A percentile compares a stretch with the other conserved stretches of the same genome.
Evolutionary conservation across 2,329 filamentous ascomycete genomes (phyloP).

Genomic region (Claviceps pusilla): DNA sequence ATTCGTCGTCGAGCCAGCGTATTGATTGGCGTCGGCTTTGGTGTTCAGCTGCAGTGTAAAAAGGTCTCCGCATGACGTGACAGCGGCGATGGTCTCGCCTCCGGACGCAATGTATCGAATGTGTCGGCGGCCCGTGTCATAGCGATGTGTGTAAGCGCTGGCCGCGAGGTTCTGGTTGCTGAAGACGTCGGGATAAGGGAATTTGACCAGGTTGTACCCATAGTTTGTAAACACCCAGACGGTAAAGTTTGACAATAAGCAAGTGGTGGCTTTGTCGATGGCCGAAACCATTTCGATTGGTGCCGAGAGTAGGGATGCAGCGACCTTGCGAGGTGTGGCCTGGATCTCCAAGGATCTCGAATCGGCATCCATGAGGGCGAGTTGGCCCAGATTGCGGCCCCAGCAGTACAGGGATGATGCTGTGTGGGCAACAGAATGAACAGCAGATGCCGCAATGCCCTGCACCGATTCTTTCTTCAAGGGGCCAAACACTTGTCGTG

Average conservation of each 20-base stretch:
- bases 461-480: constrained; percentile 73
- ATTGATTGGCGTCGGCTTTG: constrained; percentile 45
- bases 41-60: constrained; percentile 70
- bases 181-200: constrained; percentile 58
- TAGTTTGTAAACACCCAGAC: constrained; percentile 94
- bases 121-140: constrained; percentile 48
- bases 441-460: constrained; percentile 73
- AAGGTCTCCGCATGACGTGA: constrained; percentile 72
- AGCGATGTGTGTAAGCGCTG: constrained; percentile 35
- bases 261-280: constrained; percentile 78
- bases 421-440: constrained; percentile 85
- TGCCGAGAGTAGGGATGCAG: constrained; percentile 55
- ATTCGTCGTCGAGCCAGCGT: constrained; percentile 69
- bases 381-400: constrained; percentile 86
- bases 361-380: constrained; percentile 88
- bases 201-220: constrained; percentile 80
- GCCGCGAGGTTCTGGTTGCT: constrained; percentile 53
- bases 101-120: constrained; percentile 69
- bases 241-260: constrained; percentile 71
- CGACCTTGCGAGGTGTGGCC: constrained; percentile 67
- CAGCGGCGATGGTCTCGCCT: constrained; percentile 79
- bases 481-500: constrained; percentile 80
- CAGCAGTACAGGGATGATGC: constrained; percentile 74
- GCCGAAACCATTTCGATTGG: constrained; percentile 68
- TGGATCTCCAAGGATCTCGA: constrained; percentile 83